Evolutionary conservation across 2,329 filamentous ascomycete species (phyloP).

Genomic region (Tolypocladium tundrense): DNA sequence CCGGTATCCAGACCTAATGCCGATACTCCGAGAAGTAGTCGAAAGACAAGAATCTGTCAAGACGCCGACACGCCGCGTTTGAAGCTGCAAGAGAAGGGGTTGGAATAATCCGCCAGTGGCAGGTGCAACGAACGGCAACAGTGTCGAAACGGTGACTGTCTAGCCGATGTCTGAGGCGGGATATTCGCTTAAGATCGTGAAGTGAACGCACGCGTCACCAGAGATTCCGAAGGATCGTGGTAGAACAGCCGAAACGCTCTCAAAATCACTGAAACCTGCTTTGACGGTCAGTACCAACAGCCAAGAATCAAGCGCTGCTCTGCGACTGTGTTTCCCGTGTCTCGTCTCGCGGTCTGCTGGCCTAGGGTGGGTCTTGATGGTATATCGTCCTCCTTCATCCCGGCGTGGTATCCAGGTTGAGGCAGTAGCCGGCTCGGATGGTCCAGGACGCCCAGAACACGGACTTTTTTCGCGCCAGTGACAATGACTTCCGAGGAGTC

Average conservation of each 20-base stretch:
- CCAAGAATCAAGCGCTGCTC: not conserved
- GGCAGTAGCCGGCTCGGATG: too few relatives aligned
- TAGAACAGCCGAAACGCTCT: conserved; percentile 27
- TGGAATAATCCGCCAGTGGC: conserved; percentile 10
- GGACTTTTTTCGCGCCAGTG: too few relatives aligned
- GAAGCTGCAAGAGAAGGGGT: conserved; percentile 22
- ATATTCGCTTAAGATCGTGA: conserved; percentile 13
- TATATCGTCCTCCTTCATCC: not conserved
- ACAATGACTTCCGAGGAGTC: not conserved
- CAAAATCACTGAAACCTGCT: conserved; percentile 29
- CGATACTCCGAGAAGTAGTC: conserved; percentile 26
- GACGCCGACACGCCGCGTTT: conserved; percentile 29
- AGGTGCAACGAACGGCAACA: conserved; percentile 7
- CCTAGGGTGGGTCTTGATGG: not conserved
- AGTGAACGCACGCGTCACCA: conserved; percentile 24
- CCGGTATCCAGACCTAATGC: conserved; percentile 24
- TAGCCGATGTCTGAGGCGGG: conserved; percentile 15
- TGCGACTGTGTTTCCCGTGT: not conserved
- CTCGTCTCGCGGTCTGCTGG: not conserved
- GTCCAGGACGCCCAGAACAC: not conserved
- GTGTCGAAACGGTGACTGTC: conserved; percentile 8
- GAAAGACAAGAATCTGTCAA: conserved; percentile 25
- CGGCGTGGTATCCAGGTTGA: not conserved
- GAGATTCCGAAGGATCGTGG: conserved; percentile 29
- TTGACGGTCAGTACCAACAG: conserved; percentile 12